Evolutionary conservation across 192 early-diverging fungal genomes (phyloP), one percentile per base, ranked within the genome.

Genomic region (Coemansia sp.): DNA sequence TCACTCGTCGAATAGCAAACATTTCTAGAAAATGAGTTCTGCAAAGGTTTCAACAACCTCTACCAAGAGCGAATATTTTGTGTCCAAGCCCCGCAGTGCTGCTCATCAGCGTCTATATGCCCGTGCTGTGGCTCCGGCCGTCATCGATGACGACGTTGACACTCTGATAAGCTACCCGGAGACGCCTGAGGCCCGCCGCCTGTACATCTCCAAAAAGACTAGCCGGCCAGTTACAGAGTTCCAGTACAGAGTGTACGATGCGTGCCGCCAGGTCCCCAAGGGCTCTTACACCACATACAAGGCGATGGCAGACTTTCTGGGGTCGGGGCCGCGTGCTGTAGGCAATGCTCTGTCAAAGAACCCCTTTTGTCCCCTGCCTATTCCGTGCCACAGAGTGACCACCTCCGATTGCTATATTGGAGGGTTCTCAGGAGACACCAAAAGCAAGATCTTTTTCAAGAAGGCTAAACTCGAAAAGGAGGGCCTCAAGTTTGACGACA

Each of bases 371-470:
- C 90, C 90, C 22, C 59, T 83, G 6, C 90, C 88, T 5, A 82
- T 92, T 0, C 89, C 90, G 2, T 92, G 90, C 67, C 89, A 92
- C 67, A 84, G 90, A 11, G 86, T 92, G 18, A 62, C 90, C 59
- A 82, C 87, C 10, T 70, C 85, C 3, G 83, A 88, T 65, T 72
- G 75, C 51, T 85, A 83, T 40, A 79, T 92, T n/a, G 90, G 90
- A 16, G 90, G 90, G 0, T 92, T 90, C 66, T 69, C 68, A 40
- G 89, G 90, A 48, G 84, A 87, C 65, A 82, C 77, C 30, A 87
- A 84, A 40, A 84, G 83, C 62, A 83, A 86, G 67, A 85, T 89
- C 17, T 80, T 85, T 22, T 86, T 83, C 71, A 92, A 92, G 58
- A 81, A 77, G 33, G 88, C 88, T 4, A 89, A 89, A 62, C 68